phyloP scores from a whole-genome alignment of 352 stramenopile genomes.

The Halophytophthora polymorphica region DNA sequence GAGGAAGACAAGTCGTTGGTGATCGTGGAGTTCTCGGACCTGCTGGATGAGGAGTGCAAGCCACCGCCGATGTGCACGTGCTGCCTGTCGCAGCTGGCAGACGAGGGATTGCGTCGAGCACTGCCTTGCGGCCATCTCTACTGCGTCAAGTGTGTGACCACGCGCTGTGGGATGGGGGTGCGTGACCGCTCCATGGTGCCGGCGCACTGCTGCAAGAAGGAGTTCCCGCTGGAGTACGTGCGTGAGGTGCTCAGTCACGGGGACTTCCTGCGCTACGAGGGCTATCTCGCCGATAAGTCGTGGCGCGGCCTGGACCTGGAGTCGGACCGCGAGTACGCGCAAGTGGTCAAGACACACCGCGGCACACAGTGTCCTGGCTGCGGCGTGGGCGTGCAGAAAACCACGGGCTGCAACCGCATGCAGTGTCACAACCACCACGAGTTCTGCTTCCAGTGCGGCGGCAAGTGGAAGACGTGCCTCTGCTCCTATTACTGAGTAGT shows the following conservation, averaged over 20 bases:
- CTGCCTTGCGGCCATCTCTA: conserved; percentile 65
- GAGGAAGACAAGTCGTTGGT: conserved; percentile 15
- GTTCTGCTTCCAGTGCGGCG: conserved; percentile 56
- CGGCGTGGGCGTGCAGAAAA: conserved; percentile 57
- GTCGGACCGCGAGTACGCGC: conserved; percentile 62
- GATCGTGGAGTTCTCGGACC: conserved; percentile 5
- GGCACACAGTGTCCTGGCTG: conserved; percentile 67
- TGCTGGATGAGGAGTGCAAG: conserved; percentile 28
- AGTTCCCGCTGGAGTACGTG: conserved; percentile 68
- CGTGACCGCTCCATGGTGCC: conserved; percentile 54
- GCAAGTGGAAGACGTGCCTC: conserved; percentile 38
- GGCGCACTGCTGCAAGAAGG: conserved; percentile 68
- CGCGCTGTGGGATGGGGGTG: conserved; percentile 51
- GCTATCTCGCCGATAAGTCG: conserved; percentile 50
- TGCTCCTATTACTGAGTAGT: conserved; percentile 14
- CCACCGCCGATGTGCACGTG: conserved; percentile 36
- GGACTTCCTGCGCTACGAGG: conserved; percentile 43
- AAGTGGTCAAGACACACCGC: conserved; percentile 24
- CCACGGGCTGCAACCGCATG: conserved; percentile 56
- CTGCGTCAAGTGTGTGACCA: conserved; percentile 48
- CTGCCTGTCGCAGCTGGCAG: conserved; percentile 23
- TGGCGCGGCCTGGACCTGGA: conserved; percentile 43
- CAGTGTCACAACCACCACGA: conserved; percentile 52
- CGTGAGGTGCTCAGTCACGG: conserved; percentile 25
- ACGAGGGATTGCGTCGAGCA: conserved; percentile 18